Evolutionary conservation across 306 rosid species (phyloP), one percentile per base, ranked within the genome.

Genomic region (Carpinus fangiana): DNA sequence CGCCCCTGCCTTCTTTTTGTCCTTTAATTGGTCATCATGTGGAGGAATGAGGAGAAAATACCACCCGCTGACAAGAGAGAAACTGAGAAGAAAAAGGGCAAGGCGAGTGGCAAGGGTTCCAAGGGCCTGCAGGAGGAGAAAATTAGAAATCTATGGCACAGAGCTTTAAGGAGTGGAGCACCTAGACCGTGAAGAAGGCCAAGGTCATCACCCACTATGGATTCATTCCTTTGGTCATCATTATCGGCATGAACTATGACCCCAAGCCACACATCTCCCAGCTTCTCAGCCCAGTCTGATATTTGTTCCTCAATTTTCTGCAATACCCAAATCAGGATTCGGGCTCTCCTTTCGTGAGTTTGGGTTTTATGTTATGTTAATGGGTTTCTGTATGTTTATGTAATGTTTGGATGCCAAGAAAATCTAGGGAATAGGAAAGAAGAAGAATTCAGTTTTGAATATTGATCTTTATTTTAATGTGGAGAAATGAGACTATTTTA

Each of bases 251-350:
- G 99, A 93, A 93, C 80, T 93, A 94, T 3, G 96, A 94, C 0
- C 99, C 99, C 0, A 93, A 91, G 79, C 99, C 98, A 12, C 91
- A 86, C 3, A 84, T 93, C 57, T 89, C 89, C 14, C 99, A 96
- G 87, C 99, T 95, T 70, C 87, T 95, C 78, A 95, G 93, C 90
- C 99, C 99, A 12, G 97, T 95, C 67, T 95, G 87, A 93, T 88
- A 12, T 48, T 3, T 13, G 43, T 65, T 2, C 14, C 17, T 50
- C 75, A 31, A 2, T 10, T 8, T 43, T n/a, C 8, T n/a, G 38
- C 62, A 8, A 21, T 16, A 18, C 47, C 59, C 46, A 28, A 51
- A 7, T 72, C 34, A 1, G 4, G 46, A 55, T 52, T 73, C 51
- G 16, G 16, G 45, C 20, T 51, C 26, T 23, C 16, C 17, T 69